Base-by-base conservation (phyloP, 371 early-diverging fungal genomes). In the Mortierella sp. region DNA sequence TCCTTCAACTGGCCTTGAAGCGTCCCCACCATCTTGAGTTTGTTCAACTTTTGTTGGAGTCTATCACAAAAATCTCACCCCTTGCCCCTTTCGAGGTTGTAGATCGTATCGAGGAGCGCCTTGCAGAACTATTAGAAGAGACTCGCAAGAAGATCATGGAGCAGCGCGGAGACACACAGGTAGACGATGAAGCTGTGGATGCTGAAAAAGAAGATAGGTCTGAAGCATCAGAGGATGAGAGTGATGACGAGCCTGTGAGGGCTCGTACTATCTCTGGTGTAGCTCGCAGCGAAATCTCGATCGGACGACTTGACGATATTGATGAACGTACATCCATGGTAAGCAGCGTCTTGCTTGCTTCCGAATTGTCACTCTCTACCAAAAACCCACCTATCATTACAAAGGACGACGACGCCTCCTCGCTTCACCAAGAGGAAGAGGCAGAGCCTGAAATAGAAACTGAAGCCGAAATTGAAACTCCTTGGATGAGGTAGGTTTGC, bases 101-200 rank as follows among this genome's bases (percentile, higher is more conserved):
- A 6, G 80, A 80, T 51, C 70, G 80, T 0, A 80, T 80, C 32
- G 80, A 80, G 43, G 80, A 80, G 47, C 80, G 80, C n/a, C 66
- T 80, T 28, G 80, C 80, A 1, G 80, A 80, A 26, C 57, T 80
- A 7, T 23, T 80, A 45, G 80, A 80, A 23, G 80, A 80, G 61
- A 80, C 80, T 12, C 65, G 80, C 1, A 80, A 80, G 56, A 70
- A 63, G 75, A 80, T 80, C 42, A 70, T 74, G 75, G 80, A 80
- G 51, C 75, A 80, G 13, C 70, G 80, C 0, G 80, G 80, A 7
- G 75, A 80, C 17, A 45, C 58, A 0, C 64, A 57, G 10, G 56
- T n/a, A 4, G 68, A 45, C 1, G 71, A 63, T 1, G 71, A 64
- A 2, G 70, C 47, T 7, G 58, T 32, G 7, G 68, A 56, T 8